Evolutionary conservation across 371 early-diverging fungal species (phyloP), one percentile per base, ranked within the genome.

Genomic region (Mucor velutinosus): DNA sequence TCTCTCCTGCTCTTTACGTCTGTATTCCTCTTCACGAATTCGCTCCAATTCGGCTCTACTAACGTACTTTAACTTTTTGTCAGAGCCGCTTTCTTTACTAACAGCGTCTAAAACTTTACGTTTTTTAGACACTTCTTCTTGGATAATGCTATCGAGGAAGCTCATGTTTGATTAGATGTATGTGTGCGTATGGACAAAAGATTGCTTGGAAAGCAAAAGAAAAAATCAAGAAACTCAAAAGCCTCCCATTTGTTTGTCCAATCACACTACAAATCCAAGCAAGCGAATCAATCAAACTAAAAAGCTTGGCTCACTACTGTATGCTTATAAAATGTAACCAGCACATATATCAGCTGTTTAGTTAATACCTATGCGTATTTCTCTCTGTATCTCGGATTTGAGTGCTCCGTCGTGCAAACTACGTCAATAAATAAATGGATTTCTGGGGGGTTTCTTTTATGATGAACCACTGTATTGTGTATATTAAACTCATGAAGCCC

Each of bases 31-130:
- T 71, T 91, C 87, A 35, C 91, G 81, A 35, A 86, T 70, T 58
- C 86, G 82, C 65, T 94, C 94, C 23, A 94, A 68, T 76, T 95
- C 94, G 21, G 88, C 89, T 47, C 91, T 83, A 64, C 89, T 90
- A 25, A 93, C 72, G 76, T 92, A 93, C 59, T 92, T 93, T 69
- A 86, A 86, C 27, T 84, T 87, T 53, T 74, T 75, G 57, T 76
- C 76, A 7, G 45, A 64, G 30, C 76, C 76, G 25, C 64, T 75
- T 15, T 70, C 66, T 15, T 72, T 75, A 12, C 68, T 65, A 11
- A 77, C 76, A 7, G 73, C 69, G 5, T 85, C 85, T 4, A 85
- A 62, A 15, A 77, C 70, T 67, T 86, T 86, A 25, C 89, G 82
- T 63, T 93, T 91, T 64, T 88, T 88, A 58, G 86, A 87, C 12